Evolutionary conservation across 2,329 filamentous ascomycete species (phyloP).

Genomic region (Paramyrothecium roridum): DNA sequence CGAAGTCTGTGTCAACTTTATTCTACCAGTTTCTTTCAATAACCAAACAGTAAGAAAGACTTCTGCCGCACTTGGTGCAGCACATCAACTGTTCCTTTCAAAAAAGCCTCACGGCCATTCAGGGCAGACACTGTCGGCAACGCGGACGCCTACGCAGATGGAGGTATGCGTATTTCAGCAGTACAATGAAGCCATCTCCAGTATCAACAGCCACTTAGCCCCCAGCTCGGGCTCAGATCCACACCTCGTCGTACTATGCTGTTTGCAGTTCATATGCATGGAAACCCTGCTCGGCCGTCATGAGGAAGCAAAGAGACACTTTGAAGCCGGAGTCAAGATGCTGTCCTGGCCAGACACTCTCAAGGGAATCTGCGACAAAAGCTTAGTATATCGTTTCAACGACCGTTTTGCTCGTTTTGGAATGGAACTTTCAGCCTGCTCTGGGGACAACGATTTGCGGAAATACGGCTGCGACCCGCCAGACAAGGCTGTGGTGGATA

Average conservation of each 20-base stretch:
- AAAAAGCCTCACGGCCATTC: background rate
- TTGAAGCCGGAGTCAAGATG: too few species aligned
- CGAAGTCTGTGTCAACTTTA: background rate
- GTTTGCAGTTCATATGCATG: background rate
- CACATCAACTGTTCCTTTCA: background rate
- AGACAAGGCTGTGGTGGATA: too few species aligned
- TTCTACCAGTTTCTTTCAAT: background rate
- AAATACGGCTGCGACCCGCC: too few species aligned
- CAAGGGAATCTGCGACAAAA: too few species aligned
- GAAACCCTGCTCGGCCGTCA: background rate
- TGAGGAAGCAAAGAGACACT: too few species aligned
- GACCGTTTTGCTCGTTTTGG: too few species aligned
- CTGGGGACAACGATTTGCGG: too few species aligned
- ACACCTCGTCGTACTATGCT: background rate
- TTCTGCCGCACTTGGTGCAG: background rate
- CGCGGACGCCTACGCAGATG: background rate
- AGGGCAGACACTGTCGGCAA: background rate
- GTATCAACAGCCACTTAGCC: background rate
- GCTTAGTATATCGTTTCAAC: too few species aligned
- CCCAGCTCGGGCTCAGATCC: background rate
- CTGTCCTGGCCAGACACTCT: too few species aligned
- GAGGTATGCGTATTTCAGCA: background rate
- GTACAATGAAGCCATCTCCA: background rate
- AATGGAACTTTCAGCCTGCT: too few species aligned
- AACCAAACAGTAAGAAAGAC: background rate